Percentiles rank a stretch among this genome's conserved stretches.
Evolutionary conservation across 1,284 basidiomycete genomes (phyloP).

Genomic region (Cutaneotrichosporon mucoides): DNA sequence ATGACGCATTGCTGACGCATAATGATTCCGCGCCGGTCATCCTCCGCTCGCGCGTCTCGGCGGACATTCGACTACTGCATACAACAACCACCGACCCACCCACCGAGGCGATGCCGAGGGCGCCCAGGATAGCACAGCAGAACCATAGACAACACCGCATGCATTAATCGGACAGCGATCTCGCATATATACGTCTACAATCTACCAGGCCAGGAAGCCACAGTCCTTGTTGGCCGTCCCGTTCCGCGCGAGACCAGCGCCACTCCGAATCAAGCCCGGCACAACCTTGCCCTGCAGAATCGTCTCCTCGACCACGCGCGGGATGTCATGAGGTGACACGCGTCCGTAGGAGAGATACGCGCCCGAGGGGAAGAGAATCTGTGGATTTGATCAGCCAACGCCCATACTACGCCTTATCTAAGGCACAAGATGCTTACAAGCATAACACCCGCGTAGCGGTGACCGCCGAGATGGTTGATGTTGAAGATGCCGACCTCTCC

Average conservation of each 20-base stretch:
- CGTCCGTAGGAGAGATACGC: slow-evolving; percentile 88
- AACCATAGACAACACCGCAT: too few relatives aligned
- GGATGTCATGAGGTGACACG: slow-evolving; percentile 80
- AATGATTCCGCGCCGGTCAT: too few relatives aligned
- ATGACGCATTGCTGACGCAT: too few relatives aligned
- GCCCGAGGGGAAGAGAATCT: slow-evolving; percentile 84
- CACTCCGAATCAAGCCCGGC: slow-evolving; percentile 75
- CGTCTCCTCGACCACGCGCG: slow-evolving; percentile 79
- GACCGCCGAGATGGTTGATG: slow-evolving; percentile 84
- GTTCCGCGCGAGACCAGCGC: slow-evolving; percentile 58
- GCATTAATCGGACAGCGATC: too few relatives aligned
- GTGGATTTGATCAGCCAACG: too few relatives aligned
- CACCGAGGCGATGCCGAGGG: too few relatives aligned
- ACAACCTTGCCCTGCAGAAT: slow-evolving; percentile 76
- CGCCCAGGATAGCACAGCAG: too few relatives aligned
- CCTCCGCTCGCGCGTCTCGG: too few relatives aligned
- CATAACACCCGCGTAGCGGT: slow-evolving; percentile 86
- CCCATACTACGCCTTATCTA: slow-evolving; percentile 1
- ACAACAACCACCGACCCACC: too few relatives aligned
- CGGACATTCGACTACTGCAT: too few relatives aligned
- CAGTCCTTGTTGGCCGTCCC: slow-evolving; percentile 16
- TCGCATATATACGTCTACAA: too few relatives aligned
- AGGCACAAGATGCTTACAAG: slow-evolving; percentile 57
- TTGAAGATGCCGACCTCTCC: slow-evolving; percentile 68
- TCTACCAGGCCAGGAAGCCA: slow-evolving; percentile 33